Base-by-base conservation (phyloP, 176 grass and related monocot genomes). In the Chrysopogon serrulatus region DNA sequence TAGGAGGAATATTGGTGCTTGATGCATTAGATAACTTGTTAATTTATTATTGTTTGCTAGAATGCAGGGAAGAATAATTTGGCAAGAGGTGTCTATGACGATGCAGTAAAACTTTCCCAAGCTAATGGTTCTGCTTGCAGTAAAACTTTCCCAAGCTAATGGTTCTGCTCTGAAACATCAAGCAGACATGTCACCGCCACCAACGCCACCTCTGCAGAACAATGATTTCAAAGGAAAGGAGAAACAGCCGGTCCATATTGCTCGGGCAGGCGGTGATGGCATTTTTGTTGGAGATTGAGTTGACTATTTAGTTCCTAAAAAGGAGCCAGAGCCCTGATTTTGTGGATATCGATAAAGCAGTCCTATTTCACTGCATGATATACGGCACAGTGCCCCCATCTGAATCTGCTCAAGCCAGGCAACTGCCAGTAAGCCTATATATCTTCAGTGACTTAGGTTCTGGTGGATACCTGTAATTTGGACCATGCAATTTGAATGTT, bases 301-400 rank as follows among this genome's bases (percentile, higher is more conserved):
- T 75, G 90, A 95, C 28, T 98, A 98, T 82, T 34, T 62, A 71
- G 60, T 98, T 84, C 95, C 92, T 80, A 91, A 74, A 71, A 98
- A 98, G 74, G 88, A 91, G 89, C 31, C 82, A 74, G 73, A 98
- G 95, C 75, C 95, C 90, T n/a, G 72, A 95, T 79, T 91, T 88
- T 24, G 95, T 93, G 49, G 95, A 95, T 78, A 98, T 95, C 90
- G 92, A 94, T 92, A 79, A 90, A 83, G 68, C 90, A 93, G 36
- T 79, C 90, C 42, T 91, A 98, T 93, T 98, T 98, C 81, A 80
- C 66, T 23, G 90, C 64, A 61, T 93, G 64, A n/a, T n/a, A n/a
- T 98, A 98, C 90, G 95, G 95, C 19, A 92, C 92, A 41, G 59
- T 91, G 3, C 90, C 77, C 74, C 95, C 95, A 70, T 94, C 94